Evolutionary conservation across 73 alveolate genomes (phyloP).

Genomic region (Urostyla sp.): DNA sequence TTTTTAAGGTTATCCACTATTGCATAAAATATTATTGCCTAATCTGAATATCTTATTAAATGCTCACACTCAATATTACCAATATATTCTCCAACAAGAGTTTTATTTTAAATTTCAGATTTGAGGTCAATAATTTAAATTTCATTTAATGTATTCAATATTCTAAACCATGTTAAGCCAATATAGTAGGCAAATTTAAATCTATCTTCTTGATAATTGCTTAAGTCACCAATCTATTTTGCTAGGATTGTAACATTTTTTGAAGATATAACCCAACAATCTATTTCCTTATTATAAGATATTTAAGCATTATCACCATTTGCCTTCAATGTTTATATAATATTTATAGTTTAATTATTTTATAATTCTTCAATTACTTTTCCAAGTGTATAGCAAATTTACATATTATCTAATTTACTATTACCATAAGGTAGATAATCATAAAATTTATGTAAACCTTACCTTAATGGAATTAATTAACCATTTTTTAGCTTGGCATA

Average conservation of each 20-base stretch:
- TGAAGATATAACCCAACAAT: slow-evolving; percentile 83
- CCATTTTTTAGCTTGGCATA: slow-evolving; percentile 13
- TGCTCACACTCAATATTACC: slow-evolving; percentile 91
- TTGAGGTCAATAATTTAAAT: slow-evolving; percentile 71
- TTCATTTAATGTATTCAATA: slow-evolving; percentile 53
- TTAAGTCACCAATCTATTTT: slow-evolving; percentile 65
- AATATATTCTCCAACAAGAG: slow-evolving; percentile 92
- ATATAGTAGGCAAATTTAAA: slow-evolving; percentile 80
- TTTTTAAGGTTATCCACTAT: slow-evolving; percentile 79
- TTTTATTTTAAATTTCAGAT: slow-evolving; percentile 78
- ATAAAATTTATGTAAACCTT: slow-evolving; percentile 63
- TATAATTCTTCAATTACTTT: not conserved
- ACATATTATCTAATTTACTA: slow-evolving; percentile 24
- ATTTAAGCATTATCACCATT: slow-evolving; percentile 92
- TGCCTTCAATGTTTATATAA: slow-evolving; percentile 61
- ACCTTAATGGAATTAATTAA: slow-evolving; percentile 24
- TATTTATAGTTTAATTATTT: not conserved
- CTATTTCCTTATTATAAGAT: slow-evolving; percentile 62
- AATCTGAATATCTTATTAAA: slow-evolving; percentile 79
- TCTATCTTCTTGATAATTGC: slow-evolving; percentile 69
- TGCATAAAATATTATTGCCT: slow-evolving; percentile 80
- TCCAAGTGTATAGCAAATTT: not conserved
- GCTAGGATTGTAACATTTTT: slow-evolving; percentile 86
- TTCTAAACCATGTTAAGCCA: slow-evolving; percentile 83
- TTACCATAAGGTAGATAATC: slow-evolving; percentile 49